Conservation (phyloP, 164 flowering plant species). For the Akebia trifoliata region DNA sequence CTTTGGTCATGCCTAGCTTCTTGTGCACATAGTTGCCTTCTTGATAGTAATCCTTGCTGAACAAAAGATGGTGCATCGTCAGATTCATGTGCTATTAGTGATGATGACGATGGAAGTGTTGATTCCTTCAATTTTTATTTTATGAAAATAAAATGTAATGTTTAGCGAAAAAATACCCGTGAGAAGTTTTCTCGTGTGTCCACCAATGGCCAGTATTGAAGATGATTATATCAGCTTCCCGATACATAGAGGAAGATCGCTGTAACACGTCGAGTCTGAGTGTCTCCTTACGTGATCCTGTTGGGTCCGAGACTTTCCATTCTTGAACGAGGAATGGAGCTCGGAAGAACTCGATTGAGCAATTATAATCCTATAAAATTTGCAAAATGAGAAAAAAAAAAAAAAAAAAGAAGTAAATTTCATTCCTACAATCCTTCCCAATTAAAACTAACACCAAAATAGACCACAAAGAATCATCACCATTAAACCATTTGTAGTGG, state of each 20-base stretch:
- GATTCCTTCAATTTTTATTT: too few relatives aligned
- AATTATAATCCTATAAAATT: conserved; percentile 38
- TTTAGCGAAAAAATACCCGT: conserved; percentile 52
- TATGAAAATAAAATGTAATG: too few relatives aligned
- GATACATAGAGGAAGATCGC: conserved; percentile 23
- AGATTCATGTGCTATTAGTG: neutral
- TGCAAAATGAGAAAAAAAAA: neutral
- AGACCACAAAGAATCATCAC: too few relatives aligned
- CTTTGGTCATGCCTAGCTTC: conserved; percentile 35
- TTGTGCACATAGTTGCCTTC: conserved; percentile 49
- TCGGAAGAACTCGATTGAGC: conserved; percentile 47
- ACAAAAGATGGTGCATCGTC: neutral
- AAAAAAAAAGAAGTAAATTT: too few relatives aligned
- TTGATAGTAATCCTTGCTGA: conserved; percentile 44
- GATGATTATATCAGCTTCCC: conserved; percentile 43
- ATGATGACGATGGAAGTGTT: too few relatives aligned
- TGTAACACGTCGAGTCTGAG: conserved; percentile 49
- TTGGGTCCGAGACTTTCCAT: conserved; percentile 18
- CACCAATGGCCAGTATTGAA: conserved; percentile 71
- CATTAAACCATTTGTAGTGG: too few relatives aligned
- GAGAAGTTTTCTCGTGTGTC: conserved; percentile 50
- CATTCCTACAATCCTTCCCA: too few relatives aligned
- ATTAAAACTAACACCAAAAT: too few relatives aligned
- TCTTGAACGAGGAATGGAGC: conserved; percentile 57
- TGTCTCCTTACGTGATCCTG: conserved; percentile 29